Evolutionary conservation across 768 basidiomycete species (phyloP), one percentile per base, ranked within the genome.

Genomic region (Dioszegia hungarica): DNA sequence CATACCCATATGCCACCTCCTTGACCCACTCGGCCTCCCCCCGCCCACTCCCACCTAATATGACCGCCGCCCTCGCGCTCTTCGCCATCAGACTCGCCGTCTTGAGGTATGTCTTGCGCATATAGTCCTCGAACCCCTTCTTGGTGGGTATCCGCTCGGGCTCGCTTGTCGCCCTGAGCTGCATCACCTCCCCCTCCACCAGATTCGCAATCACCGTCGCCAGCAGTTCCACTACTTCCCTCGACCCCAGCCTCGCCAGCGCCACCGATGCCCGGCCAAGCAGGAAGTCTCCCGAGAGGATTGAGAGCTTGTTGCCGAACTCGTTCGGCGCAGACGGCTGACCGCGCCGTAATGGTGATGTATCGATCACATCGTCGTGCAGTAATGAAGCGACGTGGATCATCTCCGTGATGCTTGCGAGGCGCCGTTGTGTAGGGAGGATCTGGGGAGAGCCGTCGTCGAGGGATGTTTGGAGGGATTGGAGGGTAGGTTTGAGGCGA

Each of bases 321-420:
- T 84, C 82, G 25, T 82, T 81, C 0, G 87, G 85, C 0, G 89
- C 89, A 20, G 83, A 83, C 20, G 85, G 81, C 3, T 79, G 79
- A 12, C 83, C 81, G 0, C 93, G 81, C 5, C 92, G 85, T 5
- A 90, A 82, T 8, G 85, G 79, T 0, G 87, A 83, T 60, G 77
- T 77, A 79, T 90, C 87, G 57, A 87, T 83, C 50, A 98, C 90
- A 67, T 88, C 87, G 79, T 98, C 90, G 74, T 98, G 94, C 17
- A 99, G 79, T 10, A 91, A 81, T 2, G 88, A 92, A 24, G 95
- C 93, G 60, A 97, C 87, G 73, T 98, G 91, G 45, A 99, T 89
- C 91, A 98, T 95, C 75, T 99, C 95, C 50, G 90, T 86, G 40
- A 99, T 93, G 69, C 94, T 91, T 3, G 93, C 94, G 31, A 99